A percentile compares a stretch with the other conserved stretches of the same genome.
Evolutionary conservation across 805 yeast genomes (phyloP).

Genomic region (Cyberlindnera mycetangii): DNA sequence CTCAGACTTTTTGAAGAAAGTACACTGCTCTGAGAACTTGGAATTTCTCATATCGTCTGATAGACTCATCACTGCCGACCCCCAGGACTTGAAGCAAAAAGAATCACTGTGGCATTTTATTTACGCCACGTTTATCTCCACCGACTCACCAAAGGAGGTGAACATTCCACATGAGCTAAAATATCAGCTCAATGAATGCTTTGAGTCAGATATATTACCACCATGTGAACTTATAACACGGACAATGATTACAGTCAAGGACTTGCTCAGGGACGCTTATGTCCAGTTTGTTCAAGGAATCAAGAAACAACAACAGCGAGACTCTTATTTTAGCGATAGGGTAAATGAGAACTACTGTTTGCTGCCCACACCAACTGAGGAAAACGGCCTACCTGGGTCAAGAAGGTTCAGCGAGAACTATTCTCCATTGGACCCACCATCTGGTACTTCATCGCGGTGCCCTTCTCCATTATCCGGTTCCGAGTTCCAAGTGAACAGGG

Average conservation of each 20-base stretch:
- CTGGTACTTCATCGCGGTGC: constrained; percentile 11
- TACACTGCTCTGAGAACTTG: constrained; percentile 28
- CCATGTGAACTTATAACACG: constrained; percentile 15
- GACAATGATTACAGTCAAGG: constrained; percentile 24
- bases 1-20: constrained; percentile 22
- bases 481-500: constrained; percentile 6
- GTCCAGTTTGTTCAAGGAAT: constrained; percentile 23
- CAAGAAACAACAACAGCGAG: constrained; percentile 11
- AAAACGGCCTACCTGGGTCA: neutral
- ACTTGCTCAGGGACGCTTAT: constrained; percentile 25
- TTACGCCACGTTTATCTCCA: constrained; percentile 40
- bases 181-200: constrained; percentile 11
- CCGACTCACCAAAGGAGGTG: constrained; percentile 36
- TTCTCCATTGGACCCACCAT: constrained; percentile 22
- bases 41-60: constrained; percentile 26
- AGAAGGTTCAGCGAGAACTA: constrained; percentile 20
- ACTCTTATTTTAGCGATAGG: constrained; percentile 8
- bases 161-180: constrained; percentile 28
- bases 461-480: constrained; percentile 21
- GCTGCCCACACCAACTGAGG: constrained; percentile 18
- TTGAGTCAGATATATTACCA: constrained; percentile 16
- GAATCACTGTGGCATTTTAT: constrained; percentile 23
- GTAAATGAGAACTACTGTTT: constrained; percentile 17
- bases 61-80: constrained; percentile 14
- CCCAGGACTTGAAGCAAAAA: constrained; percentile 3